These are phyloP conservation scores for Yamadazyma oceani DNA, from an alignment of 1,139 yeast genomes.

Conservation along the genomic window DNA sequence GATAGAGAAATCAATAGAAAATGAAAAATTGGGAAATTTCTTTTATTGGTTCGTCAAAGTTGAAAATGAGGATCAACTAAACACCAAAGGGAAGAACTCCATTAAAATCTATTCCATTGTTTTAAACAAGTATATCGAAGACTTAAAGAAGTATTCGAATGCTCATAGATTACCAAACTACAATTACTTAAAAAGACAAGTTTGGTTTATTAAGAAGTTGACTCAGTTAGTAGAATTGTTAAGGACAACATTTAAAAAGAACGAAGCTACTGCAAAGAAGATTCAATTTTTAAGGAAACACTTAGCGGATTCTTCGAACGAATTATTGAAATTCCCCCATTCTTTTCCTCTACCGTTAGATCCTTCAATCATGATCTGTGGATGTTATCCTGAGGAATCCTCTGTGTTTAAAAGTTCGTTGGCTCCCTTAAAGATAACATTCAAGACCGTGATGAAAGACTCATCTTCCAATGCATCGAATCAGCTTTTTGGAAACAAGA, in stretches of 20 bases:
- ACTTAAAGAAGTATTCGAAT: conserved; percentile 31
- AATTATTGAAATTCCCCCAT: conserved; percentile 41
- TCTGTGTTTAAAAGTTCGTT: conserved; percentile 88
- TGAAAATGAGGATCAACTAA: conserved; percentile 71
- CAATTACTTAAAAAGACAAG: conserved; percentile 42
- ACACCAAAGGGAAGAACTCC: conserved; percentile 14
- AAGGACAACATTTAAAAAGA: conserved; percentile 40
- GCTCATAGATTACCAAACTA: conserved; percentile 35
- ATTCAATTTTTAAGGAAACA: conserved; percentile 43
- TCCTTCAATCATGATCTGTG: conserved; percentile 66
- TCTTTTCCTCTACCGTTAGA: conserved; percentile 72
- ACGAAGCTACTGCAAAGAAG: conserved; percentile 46
- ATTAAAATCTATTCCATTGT: conserved; percentile 33
- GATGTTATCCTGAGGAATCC: conserved; percentile 77
- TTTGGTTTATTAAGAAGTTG: conserved; percentile 46
- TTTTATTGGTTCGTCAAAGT: conserved; percentile 92
- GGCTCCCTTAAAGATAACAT: conserved; percentile 81
- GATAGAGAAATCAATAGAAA: conserved; percentile 67
- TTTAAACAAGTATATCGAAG: conserved; percentile 41
- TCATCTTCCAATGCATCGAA: conserved; percentile 18
- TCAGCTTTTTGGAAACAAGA: conserved; percentile 37
- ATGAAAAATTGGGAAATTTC: conserved; percentile 71
- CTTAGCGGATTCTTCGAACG: conserved; percentile 41
- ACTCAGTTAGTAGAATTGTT: conserved; percentile 43
- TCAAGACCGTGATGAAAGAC: conserved; percentile 52